These are phyloP conservation scores for Trichophyton simii DNA, from an alignment of 2,329 filamentous ascomycete genomes.

Conservation along the genomic window DNA sequence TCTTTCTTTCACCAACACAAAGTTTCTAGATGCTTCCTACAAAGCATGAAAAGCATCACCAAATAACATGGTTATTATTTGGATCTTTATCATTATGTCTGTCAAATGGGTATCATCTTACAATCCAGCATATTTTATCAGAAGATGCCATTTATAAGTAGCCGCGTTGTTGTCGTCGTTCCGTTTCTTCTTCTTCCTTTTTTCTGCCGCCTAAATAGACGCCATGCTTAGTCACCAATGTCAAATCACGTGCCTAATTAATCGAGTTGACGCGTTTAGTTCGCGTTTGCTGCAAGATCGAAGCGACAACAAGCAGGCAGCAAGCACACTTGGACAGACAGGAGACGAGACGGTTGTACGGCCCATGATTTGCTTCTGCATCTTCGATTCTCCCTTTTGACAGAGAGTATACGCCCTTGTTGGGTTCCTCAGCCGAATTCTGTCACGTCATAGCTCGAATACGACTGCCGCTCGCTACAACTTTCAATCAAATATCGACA, in stretches of 20 bases:
- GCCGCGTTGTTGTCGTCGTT: no score
- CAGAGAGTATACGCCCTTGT: neutral
- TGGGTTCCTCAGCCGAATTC: neutral
- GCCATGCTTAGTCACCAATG: neutral
- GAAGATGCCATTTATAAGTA: no score
- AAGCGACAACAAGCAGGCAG: neutral
- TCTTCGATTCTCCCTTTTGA: neutral
- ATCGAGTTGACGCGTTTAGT: neutral
- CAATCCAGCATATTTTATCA: no score
- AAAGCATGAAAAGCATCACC: no score
- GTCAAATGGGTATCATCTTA: no score
- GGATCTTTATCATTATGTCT: no score
- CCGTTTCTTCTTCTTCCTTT: no score
- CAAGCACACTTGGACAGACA: neutral
- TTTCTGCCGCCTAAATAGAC: neutral
- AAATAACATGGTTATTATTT: no score
- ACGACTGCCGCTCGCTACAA: no score
- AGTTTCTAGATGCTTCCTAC: no score
- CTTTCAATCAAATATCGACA: no score
- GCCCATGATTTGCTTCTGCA: neutral
- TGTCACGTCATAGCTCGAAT: neutral
- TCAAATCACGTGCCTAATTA: neutral
- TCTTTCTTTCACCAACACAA: no score
- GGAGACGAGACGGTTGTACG: neutral
- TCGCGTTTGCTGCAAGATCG: neutral